Evolutionary conservation across 2,329 filamentous ascomycete species (phyloP), one percentile per base, ranked within the genome.

Genomic region (Talaromyces albobiverticillius): DNA sequence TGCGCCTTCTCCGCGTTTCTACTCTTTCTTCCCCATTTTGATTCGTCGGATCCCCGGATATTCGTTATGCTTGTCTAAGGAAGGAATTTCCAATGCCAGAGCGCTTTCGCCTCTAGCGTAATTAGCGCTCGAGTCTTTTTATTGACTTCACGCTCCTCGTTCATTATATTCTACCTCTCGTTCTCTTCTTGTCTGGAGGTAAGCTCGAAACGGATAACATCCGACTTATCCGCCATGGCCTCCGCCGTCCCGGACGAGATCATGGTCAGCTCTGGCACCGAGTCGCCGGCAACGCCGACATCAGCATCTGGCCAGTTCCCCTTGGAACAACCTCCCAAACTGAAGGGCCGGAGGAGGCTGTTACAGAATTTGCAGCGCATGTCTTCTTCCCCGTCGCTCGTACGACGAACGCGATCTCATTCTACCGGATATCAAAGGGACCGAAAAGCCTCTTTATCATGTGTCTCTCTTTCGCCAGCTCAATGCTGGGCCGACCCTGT

Each of bases 291-390:
- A 18, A 74, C 65, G 53, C 67, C 71, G 40, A 57, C 63, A 46
- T 68, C 71, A n/a, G 36, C 41, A 31, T 56, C 61, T 29, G 71
- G 66, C 4, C 64, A 71, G 57, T 70, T 72, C 13, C 67, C 72
- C 3, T 56, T 70, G 47, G 73, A 73, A 26, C 71, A 69, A 36
- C 72, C 71, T 3, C 77, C 76, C 23, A 90, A 87, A 71, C 76
- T 82, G 54, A 90, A 86, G 68, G 82, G 84, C 51, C 83, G 88
- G 45, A 83, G 86, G 62, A 83, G 86, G 56, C 72, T 95, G 31
- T 76, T 95, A 16, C 84, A 85, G 59, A 84, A 86, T 29, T 79
- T 95, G 46, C 87, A 93, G 58, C 86, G 89, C 55, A 93, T 95
- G 65, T 86, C 89, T 10, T 95, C 90, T 0, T 90, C 87, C 6